A percentile compares a stretch with the other conserved stretches of the same genome.
These are phyloP conservation scores for Lyophyllum shimeji DNA, from an alignment of 768 basidiomycete genomes.

Conservation along the genomic window DNA sequence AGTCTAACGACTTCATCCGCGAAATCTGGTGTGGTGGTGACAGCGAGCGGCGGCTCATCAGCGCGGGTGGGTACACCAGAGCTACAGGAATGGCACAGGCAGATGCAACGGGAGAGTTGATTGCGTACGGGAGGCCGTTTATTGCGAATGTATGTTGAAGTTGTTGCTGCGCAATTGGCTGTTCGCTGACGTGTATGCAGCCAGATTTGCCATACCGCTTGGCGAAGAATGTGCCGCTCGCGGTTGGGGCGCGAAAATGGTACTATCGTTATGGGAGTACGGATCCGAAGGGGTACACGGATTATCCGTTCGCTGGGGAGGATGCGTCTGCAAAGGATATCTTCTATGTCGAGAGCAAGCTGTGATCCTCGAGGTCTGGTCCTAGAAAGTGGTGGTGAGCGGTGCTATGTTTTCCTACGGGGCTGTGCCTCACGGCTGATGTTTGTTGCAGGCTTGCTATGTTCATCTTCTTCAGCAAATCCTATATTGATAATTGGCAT, in stretches of 20 bases:
- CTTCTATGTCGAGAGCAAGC: constrained; percentile 2
- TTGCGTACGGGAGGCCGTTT: constrained; percentile 37
- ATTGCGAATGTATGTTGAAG: constrained; percentile 34
- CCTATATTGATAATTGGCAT: too few relatives aligned
- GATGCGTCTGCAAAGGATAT: not conserved
- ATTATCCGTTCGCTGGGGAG: constrained; percentile 25
- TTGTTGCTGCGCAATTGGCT: not conserved
- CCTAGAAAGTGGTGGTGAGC: not conserved
- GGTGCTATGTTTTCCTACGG: not conserved
- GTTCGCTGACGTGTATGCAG: constrained; percentile 8
- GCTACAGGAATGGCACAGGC: constrained; percentile 27
- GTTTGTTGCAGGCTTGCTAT: too few relatives aligned
- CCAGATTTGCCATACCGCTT: constrained; percentile 34
- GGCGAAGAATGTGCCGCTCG: constrained; percentile 24
- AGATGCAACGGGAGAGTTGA: constrained; percentile 27
- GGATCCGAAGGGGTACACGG: constrained; percentile 28
- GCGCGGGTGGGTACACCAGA: constrained; percentile 34
- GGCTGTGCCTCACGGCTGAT: too few relatives aligned
- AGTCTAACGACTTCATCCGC: constrained; percentile 35
- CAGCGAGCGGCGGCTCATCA: constrained; percentile 24
- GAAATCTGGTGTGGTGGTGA: constrained; percentile 37
- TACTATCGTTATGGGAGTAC: constrained; percentile 25
- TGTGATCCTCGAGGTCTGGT: not conserved
- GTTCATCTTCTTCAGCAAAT: too few relatives aligned
- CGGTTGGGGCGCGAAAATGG: constrained; percentile 21